These are phyloP conservation scores for Phytophthora capsici DNA, from an alignment of 352 stramenopile genomes.

Conservation along the genomic window DNA sequence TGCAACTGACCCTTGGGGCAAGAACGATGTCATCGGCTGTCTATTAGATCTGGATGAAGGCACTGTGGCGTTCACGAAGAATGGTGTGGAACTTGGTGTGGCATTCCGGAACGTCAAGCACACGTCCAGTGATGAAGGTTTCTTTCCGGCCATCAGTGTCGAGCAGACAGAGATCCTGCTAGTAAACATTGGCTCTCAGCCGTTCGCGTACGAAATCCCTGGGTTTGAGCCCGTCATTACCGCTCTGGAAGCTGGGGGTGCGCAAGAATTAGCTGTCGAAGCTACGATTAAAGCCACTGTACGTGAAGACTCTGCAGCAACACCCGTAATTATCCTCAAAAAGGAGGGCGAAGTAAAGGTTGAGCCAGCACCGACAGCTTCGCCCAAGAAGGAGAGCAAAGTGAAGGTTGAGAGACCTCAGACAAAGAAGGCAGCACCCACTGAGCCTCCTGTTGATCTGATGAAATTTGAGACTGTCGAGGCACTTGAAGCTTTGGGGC, in stretches of 20 bases:
- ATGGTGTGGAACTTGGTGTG: constrained; percentile 73
- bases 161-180: constrained; percentile 85
- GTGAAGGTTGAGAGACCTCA: constrained; percentile 1
- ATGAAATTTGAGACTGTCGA: constrained; percentile 58
- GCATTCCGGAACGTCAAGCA: constrained; percentile 62
- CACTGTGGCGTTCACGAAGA: constrained; percentile 83
- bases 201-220: constrained; percentile 61
- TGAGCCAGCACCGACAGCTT: neutral
- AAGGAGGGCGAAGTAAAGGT: constrained; percentile 6
- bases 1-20: constrained; percentile 55
- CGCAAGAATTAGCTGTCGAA: neutral
- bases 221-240: constrained; percentile 60
- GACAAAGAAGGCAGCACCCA: constrained; percentile 15
- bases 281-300: neutral
- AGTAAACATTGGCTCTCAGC: constrained; percentile 84
- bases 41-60: constrained; percentile 79
- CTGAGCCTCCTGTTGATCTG: constrained; percentile 49
- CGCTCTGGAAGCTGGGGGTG: constrained; percentile 28
- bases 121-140: constrained; percentile 37
- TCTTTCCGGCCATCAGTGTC: constrained; percentile 85
- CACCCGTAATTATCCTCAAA: neutral
- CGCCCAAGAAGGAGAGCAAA: constrained; percentile 8
- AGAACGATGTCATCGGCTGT: constrained; percentile 91
- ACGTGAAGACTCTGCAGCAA: neutral
- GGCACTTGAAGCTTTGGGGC: constrained; percentile 87